phyloP scores from a whole-genome alignment of 805 yeast species.

The Ogataea parapolymorpha region DNA sequence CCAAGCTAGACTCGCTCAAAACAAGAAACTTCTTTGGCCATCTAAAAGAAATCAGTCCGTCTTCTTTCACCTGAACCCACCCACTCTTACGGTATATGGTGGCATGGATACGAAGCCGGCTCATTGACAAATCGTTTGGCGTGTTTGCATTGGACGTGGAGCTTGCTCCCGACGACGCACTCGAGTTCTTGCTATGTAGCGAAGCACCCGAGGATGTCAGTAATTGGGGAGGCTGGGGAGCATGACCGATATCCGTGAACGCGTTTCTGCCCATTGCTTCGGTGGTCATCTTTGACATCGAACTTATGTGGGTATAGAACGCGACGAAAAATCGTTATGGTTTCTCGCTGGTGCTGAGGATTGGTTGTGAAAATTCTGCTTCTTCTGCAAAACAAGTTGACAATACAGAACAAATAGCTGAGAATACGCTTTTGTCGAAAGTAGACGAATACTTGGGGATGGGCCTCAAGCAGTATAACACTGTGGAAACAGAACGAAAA shows the following conservation, averaged over 20 bases:
- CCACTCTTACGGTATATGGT: constrained; percentile 51
- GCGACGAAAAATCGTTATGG: background rate
- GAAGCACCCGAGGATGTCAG: constrained; percentile 13
- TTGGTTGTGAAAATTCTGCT: background rate
- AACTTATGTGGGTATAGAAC: background rate
- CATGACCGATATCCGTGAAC: constrained; percentile 25
- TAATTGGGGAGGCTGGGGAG: constrained; percentile 23
- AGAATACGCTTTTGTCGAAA: background rate
- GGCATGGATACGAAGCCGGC: constrained; percentile 29
- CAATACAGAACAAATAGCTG: background rate
- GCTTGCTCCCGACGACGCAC: constrained; percentile 30
- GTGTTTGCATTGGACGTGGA: constrained; percentile 18
- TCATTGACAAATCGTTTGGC: constrained; percentile 7
- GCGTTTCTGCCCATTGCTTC: constrained; percentile 17
- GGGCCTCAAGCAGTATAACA: background rate
- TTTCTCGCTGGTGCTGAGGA: background rate
- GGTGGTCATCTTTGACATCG: constrained; percentile 18
- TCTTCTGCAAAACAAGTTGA: background rate
- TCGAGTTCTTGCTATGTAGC: constrained; percentile 33
- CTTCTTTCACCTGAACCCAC: constrained; percentile 91
- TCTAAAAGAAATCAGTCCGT: constrained; percentile 81
- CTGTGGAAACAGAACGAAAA: constrained; percentile 6
- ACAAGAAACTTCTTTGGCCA: constrained; percentile 91
- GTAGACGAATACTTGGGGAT: background rate
- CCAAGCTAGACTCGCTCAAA: constrained; percentile 68